Percentiles rank a stretch among this genome's conserved stretches.
These are phyloP conservation scores for Fomitopsis serialis DNA, from an alignment of 768 basidiomycete species.

Conservation along the genomic window DNA sequence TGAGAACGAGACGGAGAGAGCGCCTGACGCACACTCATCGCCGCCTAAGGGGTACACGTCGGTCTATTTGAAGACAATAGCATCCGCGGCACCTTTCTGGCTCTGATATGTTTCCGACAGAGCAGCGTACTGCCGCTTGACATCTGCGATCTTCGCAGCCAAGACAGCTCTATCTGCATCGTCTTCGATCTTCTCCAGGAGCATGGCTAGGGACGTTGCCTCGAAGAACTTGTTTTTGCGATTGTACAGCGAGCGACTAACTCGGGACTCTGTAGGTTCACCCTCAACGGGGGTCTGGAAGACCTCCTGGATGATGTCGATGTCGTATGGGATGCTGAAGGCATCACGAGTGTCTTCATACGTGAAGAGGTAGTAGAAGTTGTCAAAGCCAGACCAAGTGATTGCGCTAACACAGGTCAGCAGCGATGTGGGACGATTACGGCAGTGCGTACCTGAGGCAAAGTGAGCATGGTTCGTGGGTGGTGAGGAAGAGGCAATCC, in stretches of 20 bases:
- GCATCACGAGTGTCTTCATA: background rate
- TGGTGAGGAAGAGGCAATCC: background rate
- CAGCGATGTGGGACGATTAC: no score
- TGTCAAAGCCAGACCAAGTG: background rate
- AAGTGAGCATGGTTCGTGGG: background rate
- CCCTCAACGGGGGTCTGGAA: background rate
- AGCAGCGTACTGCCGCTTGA: background rate
- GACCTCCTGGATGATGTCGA: background rate
- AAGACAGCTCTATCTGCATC: background rate
- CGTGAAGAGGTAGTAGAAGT: background rate
- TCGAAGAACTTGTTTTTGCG: background rate
- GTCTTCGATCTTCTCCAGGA: background rate
- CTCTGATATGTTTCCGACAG: background rate
- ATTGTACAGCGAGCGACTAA: background rate
- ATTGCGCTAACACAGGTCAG: no score
- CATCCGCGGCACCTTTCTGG: background rate
- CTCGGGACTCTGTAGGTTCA: background rate
- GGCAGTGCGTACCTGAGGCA: background rate
- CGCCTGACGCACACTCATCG: no score
- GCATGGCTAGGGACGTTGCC: background rate
- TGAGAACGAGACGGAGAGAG: no score
- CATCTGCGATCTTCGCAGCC: background rate
- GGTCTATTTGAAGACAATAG: background rate
- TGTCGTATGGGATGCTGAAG: background rate
- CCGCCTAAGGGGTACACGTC: no score